Percentiles rank a stretch among this genome's conserved stretches.
Conservation (phyloP, 805 yeast species). For the Pichia kluyveri region DNA sequence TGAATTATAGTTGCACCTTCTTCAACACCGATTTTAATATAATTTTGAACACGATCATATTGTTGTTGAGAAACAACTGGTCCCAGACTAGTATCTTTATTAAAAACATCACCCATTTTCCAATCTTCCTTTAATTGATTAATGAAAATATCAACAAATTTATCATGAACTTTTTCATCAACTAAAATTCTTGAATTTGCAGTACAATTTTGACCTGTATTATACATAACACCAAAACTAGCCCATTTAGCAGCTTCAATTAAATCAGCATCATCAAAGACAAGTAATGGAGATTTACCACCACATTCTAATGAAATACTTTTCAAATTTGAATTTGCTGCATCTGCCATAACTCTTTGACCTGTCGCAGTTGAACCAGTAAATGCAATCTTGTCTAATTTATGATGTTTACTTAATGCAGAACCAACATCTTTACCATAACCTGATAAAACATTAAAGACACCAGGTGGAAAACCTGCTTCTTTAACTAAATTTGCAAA, state of each 20-base stretch:
- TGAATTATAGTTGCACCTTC: constrained; percentile 40
- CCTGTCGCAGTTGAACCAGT: constrained; percentile 68
- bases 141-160: constrained; percentile 37
- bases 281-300: constrained; percentile 59
- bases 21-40: constrained; percentile 35
- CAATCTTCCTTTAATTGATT: constrained; percentile 39
- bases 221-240: constrained; percentile 53
- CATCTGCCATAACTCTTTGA: constrained; percentile 49
- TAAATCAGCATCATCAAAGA: constrained; percentile 55
- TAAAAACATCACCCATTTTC: constrained; percentile 50
- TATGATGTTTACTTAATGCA: constrained; percentile 52
- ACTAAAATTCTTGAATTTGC: constrained; percentile 56
- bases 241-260: constrained; percentile 65
- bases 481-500: constrained; percentile 48
- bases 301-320: constrained; percentile 65
- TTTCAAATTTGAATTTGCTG: constrained; percentile 57
- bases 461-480: constrained; percentile 75
- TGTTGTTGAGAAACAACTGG: constrained; percentile 55
- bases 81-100: constrained; percentile 40
- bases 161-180: constrained; percentile 47
- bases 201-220: constrained; percentile 63
- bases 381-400: constrained; percentile 51
- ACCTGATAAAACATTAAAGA: constrained; percentile 63
- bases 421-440: constrained; percentile 64
- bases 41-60: constrained; percentile 40